A percentile compares a stretch with the other conserved stretches of the same genome.
These are phyloP conservation scores for Dysphania ambrosioides DNA, from an alignment of 148 eudicot species.

Conservation along the genomic window DNA sequence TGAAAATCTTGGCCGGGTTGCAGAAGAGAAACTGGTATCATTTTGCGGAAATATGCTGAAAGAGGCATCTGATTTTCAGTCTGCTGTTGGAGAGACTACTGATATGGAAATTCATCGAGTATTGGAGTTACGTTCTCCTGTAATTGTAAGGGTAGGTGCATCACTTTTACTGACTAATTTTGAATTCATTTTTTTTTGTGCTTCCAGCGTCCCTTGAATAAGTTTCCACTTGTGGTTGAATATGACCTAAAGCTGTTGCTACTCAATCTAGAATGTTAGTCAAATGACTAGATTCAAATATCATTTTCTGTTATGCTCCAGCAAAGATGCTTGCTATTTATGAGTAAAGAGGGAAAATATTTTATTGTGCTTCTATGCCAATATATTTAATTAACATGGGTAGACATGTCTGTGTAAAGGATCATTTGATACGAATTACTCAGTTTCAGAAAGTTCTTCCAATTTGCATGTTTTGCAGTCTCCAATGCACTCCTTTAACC, in stretches of 20 bases:
- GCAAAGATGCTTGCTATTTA: not conserved
- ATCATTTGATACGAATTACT: no score
- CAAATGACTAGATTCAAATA: not conserved
- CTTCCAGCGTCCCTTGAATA: not conserved
- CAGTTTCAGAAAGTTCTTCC: no score
- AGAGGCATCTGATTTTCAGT: conserved; percentile 96
- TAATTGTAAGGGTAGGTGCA: conserved; percentile 70
- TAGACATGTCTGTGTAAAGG: not conserved
- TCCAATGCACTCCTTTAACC: no score
- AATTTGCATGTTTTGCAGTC: no score
- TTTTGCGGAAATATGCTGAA: conserved; percentile 83
- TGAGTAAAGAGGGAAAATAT: not conserved
- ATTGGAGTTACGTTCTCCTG: conserved; percentile 86
- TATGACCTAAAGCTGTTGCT: not conserved
- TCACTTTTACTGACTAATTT: not conserved
- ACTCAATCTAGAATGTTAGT: not conserved
- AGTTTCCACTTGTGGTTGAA: not conserved
- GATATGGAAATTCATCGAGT: conserved; percentile 92
- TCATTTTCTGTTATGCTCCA: not conserved
- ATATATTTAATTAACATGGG: not conserved
- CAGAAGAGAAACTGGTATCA: conserved; percentile 83
- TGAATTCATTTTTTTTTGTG: not conserved
- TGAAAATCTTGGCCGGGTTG: conserved; percentile 60
- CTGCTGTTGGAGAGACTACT: conserved; percentile 60
- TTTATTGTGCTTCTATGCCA: not conserved